Percentiles rank a stretch among this genome's conserved stretches.
These are phyloP conservation scores for Geotrichum europaeum DNA, from an alignment of 1,139 yeast genomes.

Conservation along the genomic window DNA sequence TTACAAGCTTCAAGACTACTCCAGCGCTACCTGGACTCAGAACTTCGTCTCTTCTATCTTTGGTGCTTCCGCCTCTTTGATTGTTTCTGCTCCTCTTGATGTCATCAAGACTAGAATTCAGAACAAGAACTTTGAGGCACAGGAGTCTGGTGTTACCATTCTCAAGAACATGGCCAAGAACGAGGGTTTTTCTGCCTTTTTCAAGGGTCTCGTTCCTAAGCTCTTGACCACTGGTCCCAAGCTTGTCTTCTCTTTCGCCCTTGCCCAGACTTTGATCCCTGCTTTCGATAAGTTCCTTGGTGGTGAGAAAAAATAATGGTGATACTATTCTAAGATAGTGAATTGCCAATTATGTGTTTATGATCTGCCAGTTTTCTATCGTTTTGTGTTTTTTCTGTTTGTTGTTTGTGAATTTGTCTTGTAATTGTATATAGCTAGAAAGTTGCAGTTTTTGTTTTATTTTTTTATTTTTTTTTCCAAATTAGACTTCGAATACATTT, in stretches of 20 bases:
- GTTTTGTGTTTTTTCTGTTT: not conserved
- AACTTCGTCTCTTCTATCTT: slow-evolving; percentile 93
- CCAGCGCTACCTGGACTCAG: slow-evolving; percentile 89
- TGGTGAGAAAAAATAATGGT: slow-evolving; percentile 6
- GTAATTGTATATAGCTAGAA: slow-evolving; percentile 1
- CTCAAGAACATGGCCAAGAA: slow-evolving; percentile 87
- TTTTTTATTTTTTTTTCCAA: not conserved
- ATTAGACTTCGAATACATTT: not conserved
- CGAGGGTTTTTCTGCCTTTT: slow-evolving; percentile 77
- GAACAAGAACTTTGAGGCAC: slow-evolving; percentile 90
- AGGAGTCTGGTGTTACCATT: slow-evolving; percentile 88
- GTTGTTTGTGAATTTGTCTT: not conserved
- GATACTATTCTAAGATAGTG: not conserved
- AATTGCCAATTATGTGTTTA: not conserved
- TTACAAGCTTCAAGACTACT: slow-evolving; percentile 77
- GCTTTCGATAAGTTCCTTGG: slow-evolving; percentile 66
- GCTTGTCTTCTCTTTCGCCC: slow-evolving; percentile 90
- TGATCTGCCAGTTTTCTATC: not conserved
- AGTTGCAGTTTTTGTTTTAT: not conserved
- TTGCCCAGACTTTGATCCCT: slow-evolving; percentile 94
- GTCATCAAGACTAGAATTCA: slow-evolving; percentile 98
- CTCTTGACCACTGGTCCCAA: slow-evolving; percentile 97
- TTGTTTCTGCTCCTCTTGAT: slow-evolving; percentile 96
- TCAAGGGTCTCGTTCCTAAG: slow-evolving; percentile 96
- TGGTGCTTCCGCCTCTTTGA: slow-evolving; percentile 96